Conservation (phyloP, 371 early-diverging fungal genomes). For the Batkoa obscura region DNA sequence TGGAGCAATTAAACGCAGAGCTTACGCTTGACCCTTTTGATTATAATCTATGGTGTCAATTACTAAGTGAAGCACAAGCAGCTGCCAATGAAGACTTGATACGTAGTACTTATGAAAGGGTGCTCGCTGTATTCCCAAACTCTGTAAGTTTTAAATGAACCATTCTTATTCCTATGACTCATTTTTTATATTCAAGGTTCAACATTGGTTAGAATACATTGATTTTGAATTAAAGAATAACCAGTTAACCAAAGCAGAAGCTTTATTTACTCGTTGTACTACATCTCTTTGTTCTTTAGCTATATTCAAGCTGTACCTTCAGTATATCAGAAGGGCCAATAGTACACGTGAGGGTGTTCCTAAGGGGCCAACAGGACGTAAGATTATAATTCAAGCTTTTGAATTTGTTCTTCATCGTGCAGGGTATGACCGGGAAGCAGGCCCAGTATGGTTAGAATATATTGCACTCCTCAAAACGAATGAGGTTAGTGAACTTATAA, state of each 20-base stretch:
- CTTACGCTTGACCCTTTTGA: no score
- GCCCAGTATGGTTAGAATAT: conserved; percentile 78
- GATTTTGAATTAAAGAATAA: conserved; percentile 65
- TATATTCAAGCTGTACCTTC: conserved; percentile 73
- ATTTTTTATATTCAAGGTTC: conserved; percentile 25
- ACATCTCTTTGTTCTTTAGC: conserved; percentile 63
- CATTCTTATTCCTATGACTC: background rate
- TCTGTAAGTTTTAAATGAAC: conserved; percentile 38
- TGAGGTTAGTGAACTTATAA: conserved; percentile 33
- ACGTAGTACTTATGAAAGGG: conserved; percentile 48
- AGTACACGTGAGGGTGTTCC: conserved; percentile 22
- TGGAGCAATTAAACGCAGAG: no score
- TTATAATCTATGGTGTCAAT: conserved; percentile 42
- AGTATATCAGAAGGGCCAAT: conserved; percentile 67
- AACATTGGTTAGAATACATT: conserved; percentile 64
- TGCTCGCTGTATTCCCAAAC: conserved; percentile 63
- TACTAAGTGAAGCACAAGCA: conserved; percentile 34
- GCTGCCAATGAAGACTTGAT: conserved; percentile 33
- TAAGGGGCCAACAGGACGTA: conserved; percentile 41
- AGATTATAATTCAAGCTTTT: conserved; percentile 60
- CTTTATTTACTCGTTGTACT: conserved; percentile 69
- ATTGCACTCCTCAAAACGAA: conserved; percentile 55
- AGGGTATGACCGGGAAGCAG: conserved; percentile 79
- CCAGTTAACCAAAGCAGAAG: conserved; percentile 53
- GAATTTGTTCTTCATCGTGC: conserved; percentile 73